These are phyloP conservation scores for Sphaerobolus stellatus DNA, from an alignment of 1,284 basidiomycete genomes.

Conservation along the genomic window DNA sequence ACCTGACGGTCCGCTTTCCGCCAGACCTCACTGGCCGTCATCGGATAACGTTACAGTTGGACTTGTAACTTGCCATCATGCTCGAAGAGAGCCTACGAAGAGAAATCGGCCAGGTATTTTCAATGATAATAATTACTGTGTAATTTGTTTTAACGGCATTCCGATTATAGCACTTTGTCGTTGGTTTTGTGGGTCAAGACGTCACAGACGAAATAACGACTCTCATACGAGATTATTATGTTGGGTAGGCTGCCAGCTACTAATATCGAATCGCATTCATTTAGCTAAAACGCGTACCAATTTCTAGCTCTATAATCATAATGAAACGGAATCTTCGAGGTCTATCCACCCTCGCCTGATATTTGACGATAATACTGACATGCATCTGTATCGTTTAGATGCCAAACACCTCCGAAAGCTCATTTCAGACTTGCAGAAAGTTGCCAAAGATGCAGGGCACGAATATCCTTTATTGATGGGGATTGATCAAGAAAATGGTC, in stretches of 20 bases:
- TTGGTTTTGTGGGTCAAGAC: slow-evolving; percentile 62
- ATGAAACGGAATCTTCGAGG: slow-evolving; percentile 67
- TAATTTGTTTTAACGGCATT: not conserved
- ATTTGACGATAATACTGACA: not conserved
- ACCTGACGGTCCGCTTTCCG: not conserved
- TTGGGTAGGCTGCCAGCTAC: slow-evolving; percentile 43
- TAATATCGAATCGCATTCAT: not conserved
- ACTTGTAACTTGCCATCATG: not conserved
- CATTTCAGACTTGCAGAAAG: slow-evolving; percentile 47
- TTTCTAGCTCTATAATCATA: slow-evolving; percentile 46
- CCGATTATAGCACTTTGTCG: slow-evolving; percentile 59
- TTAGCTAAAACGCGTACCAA: not conserved
- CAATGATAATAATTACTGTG: not conserved
- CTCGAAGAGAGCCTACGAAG: not conserved
- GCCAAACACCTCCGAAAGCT: slow-evolving; percentile 49
- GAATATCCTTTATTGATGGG: slow-evolving; percentile 58
- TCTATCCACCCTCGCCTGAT: slow-evolving; percentile 18
- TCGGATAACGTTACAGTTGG: not conserved
- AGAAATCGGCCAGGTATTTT: not conserved
- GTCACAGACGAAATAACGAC: slow-evolving; percentile 51
- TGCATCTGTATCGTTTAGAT: slow-evolving; percentile 33
- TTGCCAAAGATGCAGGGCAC: slow-evolving; percentile 60
- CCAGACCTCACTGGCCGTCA: not conserved
- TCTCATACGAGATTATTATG: slow-evolving; percentile 59
- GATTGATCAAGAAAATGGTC: slow-evolving; percentile 72